Evolutionary conservation across 768 basidiomycete genomes (phyloP), one percentile per base, ranked within the genome.

Genomic region (Lentinula sp.): DNA sequence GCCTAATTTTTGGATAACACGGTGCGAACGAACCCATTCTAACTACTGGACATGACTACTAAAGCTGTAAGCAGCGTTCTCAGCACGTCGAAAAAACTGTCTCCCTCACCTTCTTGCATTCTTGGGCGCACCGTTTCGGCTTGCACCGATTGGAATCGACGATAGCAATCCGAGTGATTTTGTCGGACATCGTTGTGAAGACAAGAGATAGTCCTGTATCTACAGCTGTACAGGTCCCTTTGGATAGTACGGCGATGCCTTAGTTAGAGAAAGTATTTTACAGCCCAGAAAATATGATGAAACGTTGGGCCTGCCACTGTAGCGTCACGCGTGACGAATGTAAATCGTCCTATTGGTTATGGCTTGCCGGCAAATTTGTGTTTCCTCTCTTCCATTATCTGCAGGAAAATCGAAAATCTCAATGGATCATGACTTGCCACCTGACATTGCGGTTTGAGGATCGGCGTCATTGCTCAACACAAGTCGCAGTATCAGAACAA

Each of bases 151-250:
- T 94, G 8, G 89, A 67, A 72, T 94, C 91, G 65, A 93, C 91
- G 69, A 98, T 95, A 63, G 96, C 96, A 69, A 98, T 95, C 81
- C 97, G 89, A 57, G 97, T 99, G 68, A 98, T 95, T 75, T 95
- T 96, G 79, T 97, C 96, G 40, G 88, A 80, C 93, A 94, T 92
- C 56, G 54, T 59, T 37, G 10, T 5, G 28, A 0, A 28, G 28
- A 23, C 16, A 48, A 23, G 7, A 48, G 16, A 48, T n/a, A 23
- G 21, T 7, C n/a, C 1, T 16, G 9, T 18, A 18, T 18, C n/a
- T 7, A n/a, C 42, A 43, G 16, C 16, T 16, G 42, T 16, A 3
- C 16, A 43, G 4, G 42, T 16, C 6, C 16, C 42, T n/a, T 5
- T 28, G 3, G 42, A 15, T 7, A 7, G 4, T 16, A 16, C 10